Percentiles rank a stretch among this genome's conserved stretches.
phyloP scores from a whole-genome alignment of 2,329 filamentous ascomycete genomes.

The Macrophomina pseudophaseolina region DNA sequence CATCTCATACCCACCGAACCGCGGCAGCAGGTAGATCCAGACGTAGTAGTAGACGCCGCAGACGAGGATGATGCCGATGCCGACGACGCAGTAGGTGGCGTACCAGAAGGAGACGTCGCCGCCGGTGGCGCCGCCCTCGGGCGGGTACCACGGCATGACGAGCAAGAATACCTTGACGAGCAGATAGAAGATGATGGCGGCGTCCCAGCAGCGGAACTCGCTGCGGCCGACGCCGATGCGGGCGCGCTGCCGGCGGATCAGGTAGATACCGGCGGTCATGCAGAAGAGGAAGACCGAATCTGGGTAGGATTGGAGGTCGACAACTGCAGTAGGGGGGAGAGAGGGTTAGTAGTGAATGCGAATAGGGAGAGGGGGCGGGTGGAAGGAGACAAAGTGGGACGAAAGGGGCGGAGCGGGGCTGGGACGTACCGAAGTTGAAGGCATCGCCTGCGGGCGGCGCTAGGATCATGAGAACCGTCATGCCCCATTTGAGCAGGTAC shows the following conservation, averaged over 20 bases:
- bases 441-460: conserved; percentile 69
- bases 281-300: conserved; percentile 63
- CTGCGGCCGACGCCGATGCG: conserved; percentile 61
- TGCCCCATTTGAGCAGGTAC: conserved; percentile 70
- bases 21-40: conserved; percentile 38
- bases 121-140: conserved; percentile 27
- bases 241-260: conserved; percentile 64
- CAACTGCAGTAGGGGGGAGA: conserved; percentile 48
- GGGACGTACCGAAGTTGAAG: conserved; percentile 63
- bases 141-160: conserved; percentile 63
- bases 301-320: conserved; percentile 73
- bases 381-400: conserved; percentile 33
- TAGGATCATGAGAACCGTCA: conserved; percentile 68
- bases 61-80: conserved; percentile 47
- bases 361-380: conserved; percentile 16
- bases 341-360: conserved; percentile 27
- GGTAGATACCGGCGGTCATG: conserved; percentile 63
- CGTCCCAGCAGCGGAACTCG: conserved; percentile 66
- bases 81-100: conserved; percentile 61
- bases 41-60: conserved; percentile 39
- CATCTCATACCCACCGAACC: conserved; percentile 34
- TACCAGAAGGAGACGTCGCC: conserved; percentile 49
- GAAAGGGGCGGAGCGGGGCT: not conserved
- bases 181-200: conserved; percentile 63
- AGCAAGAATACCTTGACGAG: conserved; percentile 61